phyloP scores from a whole-genome alignment of 129 eudicot species.

The Centella asiatica region DNA sequence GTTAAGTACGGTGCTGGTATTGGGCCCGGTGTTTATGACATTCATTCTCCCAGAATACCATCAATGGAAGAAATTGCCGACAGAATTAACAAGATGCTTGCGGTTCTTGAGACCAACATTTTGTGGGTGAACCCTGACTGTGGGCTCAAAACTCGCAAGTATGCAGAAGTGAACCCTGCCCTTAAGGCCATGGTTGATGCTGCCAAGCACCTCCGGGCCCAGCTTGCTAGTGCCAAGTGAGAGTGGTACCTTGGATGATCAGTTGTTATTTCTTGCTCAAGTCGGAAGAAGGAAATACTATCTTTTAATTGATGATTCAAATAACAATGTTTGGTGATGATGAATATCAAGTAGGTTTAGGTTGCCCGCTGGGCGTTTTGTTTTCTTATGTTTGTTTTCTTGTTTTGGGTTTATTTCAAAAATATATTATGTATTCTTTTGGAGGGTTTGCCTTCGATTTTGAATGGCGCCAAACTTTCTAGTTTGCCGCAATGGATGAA shows the following conservation, averaged over 20 bases:
- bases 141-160: constrained; percentile 91
- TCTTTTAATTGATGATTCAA: background rate
- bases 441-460: constrained; percentile 2
- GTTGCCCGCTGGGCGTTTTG: constrained; percentile 14
- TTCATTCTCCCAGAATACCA: constrained; percentile 88
- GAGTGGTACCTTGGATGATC: background rate
- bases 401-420: background rate
- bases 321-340: constrained; percentile 10
- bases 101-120: constrained; percentile 66
- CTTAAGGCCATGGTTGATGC: constrained; percentile 69
- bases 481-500: constrained; percentile 13
- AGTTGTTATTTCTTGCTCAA: background rate
- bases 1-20: constrained; percentile 84
- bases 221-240: constrained; percentile 72
- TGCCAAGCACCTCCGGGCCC: constrained; percentile 63
- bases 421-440: background rate
- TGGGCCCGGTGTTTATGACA: constrained; percentile 90
- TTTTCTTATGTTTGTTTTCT: background rate
- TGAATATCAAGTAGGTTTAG: constrained; percentile 12
- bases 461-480: background rate
- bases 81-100: constrained; percentile 76
- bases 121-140: constrained; percentile 94
- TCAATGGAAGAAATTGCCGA: constrained; percentile 80
- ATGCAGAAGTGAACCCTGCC: constrained; percentile 71
- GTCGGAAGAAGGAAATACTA: background rate